Evolutionary conservation across 257 asterid species (phyloP).

Genomic region (Rhazya stricta): DNA sequence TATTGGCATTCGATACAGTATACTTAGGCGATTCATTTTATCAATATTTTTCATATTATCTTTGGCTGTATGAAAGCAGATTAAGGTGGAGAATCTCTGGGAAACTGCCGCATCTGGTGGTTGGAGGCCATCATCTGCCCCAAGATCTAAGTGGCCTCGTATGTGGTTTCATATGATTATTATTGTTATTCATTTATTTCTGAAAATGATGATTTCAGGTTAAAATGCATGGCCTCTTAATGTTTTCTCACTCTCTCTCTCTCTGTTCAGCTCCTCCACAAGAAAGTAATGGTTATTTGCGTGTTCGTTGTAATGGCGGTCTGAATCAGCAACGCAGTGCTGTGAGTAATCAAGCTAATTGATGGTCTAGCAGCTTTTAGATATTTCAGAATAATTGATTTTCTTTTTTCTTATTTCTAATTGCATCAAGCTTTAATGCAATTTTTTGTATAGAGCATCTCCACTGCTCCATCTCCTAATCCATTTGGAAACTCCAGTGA

Average conservation of each 20-base stretch:
- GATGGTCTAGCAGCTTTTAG: background rate
- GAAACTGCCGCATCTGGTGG: conserved; percentile 70
- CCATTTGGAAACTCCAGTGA: background rate
- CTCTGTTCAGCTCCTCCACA: conserved; percentile 63
- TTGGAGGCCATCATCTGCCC: conserved; percentile 97
- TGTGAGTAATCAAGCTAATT: conserved; percentile 29
- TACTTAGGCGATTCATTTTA: background rate
- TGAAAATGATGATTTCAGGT: background rate
- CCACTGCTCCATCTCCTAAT: background rate
- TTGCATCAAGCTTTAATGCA: background rate
- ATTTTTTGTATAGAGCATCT: background rate
- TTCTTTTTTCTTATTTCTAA: background rate
- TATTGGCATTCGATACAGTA: background rate
- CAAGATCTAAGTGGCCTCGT: conserved; percentile 94
- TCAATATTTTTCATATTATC: background rate
- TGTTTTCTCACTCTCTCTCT: conserved; percentile 6
- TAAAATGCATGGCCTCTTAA: background rate
- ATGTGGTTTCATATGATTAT: conserved; percentile 26
- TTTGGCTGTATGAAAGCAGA: conserved; percentile 41
- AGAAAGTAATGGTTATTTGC: conserved; percentile 83
- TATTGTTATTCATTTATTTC: background rate
- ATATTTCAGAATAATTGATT: background rate
- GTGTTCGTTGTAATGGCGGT: conserved; percentile 99
- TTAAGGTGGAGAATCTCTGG: conserved; percentile 76
- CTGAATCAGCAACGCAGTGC: conserved; percentile 98